phyloP scores from a whole-genome alignment of 495 filamentous ascomycete species.

The Penicillium desertorum region DNA sequence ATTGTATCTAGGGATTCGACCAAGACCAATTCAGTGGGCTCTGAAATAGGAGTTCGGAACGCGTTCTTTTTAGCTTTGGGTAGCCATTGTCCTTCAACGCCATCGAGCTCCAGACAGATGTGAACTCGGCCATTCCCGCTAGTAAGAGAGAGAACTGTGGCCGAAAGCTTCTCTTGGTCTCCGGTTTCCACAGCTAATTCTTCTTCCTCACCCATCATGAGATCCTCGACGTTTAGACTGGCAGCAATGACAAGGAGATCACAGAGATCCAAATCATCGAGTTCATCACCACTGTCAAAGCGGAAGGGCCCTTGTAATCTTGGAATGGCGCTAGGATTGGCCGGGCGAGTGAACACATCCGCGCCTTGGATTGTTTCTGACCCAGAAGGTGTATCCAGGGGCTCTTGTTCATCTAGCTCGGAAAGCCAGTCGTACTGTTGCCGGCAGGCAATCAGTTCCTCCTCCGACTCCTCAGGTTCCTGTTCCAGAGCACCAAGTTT shows the following conservation, averaged over 20 bases:
- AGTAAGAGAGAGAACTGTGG: slow-evolving; percentile 71
- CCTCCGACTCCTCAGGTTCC: slow-evolving; percentile 55
- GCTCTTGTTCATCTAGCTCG: slow-evolving; percentile 77
- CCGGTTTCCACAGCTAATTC: slow-evolving; percentile 49
- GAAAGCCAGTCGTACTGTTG: slow-evolving; percentile 80
- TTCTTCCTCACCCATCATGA: slow-evolving; percentile 54
- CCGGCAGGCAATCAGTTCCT: slow-evolving; percentile 46
- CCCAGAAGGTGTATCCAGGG: slow-evolving; percentile 35
- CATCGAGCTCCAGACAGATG: slow-evolving; percentile 76
- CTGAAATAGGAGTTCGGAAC: slow-evolving; percentile 40
- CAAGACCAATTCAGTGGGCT: slow-evolving; percentile 46
- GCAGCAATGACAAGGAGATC: slow-evolving; percentile 59
- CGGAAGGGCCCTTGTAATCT: slow-evolving; percentile 84
- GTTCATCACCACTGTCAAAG: slow-evolving; percentile 60
- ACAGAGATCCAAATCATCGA: slow-evolving; percentile 67
- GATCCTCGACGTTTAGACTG: slow-evolving; percentile 51
- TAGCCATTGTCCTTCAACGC: slow-evolving; percentile 82
- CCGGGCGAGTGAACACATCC: slow-evolving; percentile 71
- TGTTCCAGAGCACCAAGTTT: slow-evolving; percentile 62
- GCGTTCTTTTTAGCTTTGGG: slow-evolving; percentile 55
- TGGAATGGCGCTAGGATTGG: slow-evolving; percentile 68
- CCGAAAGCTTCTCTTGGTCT: slow-evolving; percentile 65
- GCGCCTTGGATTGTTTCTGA: slow-evolving; percentile 47
- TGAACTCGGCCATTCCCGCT: slow-evolving; percentile 72
- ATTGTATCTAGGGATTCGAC: slow-evolving; percentile 63